Evolutionary conservation across 2,329 filamentous ascomycete species (phyloP).

Genomic region (Penicillium sp.): DNA sequence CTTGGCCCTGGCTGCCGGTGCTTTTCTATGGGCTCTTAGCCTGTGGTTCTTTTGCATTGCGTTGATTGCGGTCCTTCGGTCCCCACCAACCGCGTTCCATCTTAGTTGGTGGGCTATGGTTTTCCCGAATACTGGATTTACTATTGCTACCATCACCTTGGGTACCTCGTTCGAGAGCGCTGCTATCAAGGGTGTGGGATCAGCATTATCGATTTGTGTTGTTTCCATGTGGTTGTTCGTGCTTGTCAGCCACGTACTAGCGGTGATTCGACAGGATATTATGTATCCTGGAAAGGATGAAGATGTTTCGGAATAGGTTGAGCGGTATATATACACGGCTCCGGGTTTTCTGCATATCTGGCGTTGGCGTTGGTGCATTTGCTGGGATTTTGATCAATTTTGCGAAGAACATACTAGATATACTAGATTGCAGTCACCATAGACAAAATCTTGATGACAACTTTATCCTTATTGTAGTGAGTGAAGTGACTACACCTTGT

Average conservation of each 20-base stretch:
- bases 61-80: slow-evolving; percentile 46
- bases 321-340: background rate
- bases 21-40: slow-evolving; percentile 66
- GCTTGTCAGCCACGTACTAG: slow-evolving; percentile 50
- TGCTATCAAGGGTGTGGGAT: slow-evolving; percentile 55
- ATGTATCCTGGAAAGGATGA: slow-evolving; percentile 63
- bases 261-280: slow-evolving; percentile 53
- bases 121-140: slow-evolving; percentile 66
- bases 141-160: slow-evolving; percentile 59
- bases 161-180: slow-evolving; percentile 55
- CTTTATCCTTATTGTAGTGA: no score
- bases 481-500: no score
- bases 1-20: slow-evolving; percentile 49
- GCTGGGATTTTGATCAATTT: background rate
- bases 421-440: no score
- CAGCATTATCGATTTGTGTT: slow-evolving; percentile 57
- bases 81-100: slow-evolving; percentile 48
- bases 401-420: background rate
- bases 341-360: background rate
- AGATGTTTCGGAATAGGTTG: slow-evolving; percentile 43
- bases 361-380: background rate
- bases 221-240: slow-evolving; percentile 58
- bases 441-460: no score
- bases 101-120: slow-evolving; percentile 65
- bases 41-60: slow-evolving; percentile 59